Conservation (phyloP, 345 rosid species). For the Sonneratia alba region DNA sequence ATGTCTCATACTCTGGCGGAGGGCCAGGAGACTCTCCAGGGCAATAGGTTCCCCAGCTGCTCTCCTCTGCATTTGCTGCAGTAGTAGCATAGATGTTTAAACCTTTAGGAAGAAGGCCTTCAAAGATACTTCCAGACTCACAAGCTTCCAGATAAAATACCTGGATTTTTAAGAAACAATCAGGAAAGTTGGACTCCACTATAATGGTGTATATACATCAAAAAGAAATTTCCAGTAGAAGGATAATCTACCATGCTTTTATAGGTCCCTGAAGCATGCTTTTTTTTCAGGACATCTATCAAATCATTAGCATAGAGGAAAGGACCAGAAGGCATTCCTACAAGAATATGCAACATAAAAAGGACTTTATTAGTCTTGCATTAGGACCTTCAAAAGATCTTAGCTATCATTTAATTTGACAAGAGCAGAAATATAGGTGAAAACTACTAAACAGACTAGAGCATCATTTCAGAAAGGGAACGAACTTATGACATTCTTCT, state of each 20-base stretch:
- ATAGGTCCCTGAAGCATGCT: conserved; percentile 66
- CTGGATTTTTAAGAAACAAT: conserved; percentile 3
- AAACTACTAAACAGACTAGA: neutral
- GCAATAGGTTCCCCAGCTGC: conserved; percentile 41
- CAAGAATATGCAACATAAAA: conserved; percentile 3
- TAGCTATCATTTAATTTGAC: neutral
- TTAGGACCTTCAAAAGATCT: neutral
- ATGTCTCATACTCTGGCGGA: conserved; percentile 34
- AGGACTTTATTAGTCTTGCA: conserved; percentile 5
- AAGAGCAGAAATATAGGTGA: neutral
- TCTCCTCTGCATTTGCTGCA: conserved; percentile 37
- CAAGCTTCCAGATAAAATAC: conserved; percentile 42
- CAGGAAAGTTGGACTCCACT: neutral
- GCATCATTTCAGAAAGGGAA: neutral
- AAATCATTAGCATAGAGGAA: conserved; percentile 71
- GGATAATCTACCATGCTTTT: conserved; percentile 53
- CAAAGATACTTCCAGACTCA: conserved; percentile 41
- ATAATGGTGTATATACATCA: conserved; percentile 4
- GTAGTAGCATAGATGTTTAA: conserved; percentile 40
- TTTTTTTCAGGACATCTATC: conserved; percentile 58
- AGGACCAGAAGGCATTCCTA: conserved; percentile 89
- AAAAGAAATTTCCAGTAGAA: conserved; percentile 1
- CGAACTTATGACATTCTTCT: neutral
- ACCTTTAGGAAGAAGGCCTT: conserved; percentile 39
- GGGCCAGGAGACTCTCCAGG: conserved; percentile 28